Conservation (phyloP, 2,329 filamentous ascomycete species). For the Aspergillus sp. region DNA sequence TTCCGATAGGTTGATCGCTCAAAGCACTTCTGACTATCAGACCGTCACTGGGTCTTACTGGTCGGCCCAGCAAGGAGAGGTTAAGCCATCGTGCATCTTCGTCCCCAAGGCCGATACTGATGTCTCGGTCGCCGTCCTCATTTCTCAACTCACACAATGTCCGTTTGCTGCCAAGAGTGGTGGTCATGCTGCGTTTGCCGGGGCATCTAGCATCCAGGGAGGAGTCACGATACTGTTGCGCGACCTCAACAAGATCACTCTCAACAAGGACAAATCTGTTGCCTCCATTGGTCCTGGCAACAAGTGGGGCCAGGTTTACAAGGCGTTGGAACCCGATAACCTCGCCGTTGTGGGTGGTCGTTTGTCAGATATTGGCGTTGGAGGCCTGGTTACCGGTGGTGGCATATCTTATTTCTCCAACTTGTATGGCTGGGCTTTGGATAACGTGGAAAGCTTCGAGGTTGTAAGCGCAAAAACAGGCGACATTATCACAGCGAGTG, state of each 20-base stretch:
- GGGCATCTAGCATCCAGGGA: slow-evolving; percentile 51
- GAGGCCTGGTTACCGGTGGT: slow-evolving; percentile 25
- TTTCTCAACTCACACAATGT: slow-evolving; percentile 32
- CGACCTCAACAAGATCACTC: slow-evolving; percentile 27
- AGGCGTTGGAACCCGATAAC: slow-evolving; percentile 28
- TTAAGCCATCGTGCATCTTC: slow-evolving; percentile 36
- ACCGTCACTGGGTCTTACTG: slow-evolving; percentile 30
- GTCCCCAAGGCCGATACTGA: slow-evolving; percentile 28
- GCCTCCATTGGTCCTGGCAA: slow-evolving; percentile 35
- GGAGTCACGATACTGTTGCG: slow-evolving; percentile 37
- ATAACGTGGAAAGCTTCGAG: slow-evolving; percentile 13
- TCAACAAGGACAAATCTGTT: slow-evolving; percentile 28
- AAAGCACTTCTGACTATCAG: slow-evolving; percentile 18
- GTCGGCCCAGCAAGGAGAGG: slow-evolving; percentile 37
- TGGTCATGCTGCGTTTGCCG: slow-evolving; percentile 58
- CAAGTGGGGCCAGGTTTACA: slow-evolving; percentile 36
- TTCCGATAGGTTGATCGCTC: slow-evolving; percentile 13
- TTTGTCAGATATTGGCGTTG: slow-evolving; percentile 21
- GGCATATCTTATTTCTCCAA: slow-evolving; percentile 12
- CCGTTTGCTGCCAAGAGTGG: slow-evolving; percentile 58
- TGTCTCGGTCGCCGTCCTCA: slow-evolving; percentile 31
- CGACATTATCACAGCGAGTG: slow-evolving; percentile 33
- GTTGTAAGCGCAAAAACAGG: slow-evolving; percentile 9
- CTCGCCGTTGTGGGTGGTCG: slow-evolving; percentile 38
- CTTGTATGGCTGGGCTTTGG: slow-evolving; percentile 10